Conservation (phyloP, 257 asterid species). For the Jasminum sambac region DNA sequence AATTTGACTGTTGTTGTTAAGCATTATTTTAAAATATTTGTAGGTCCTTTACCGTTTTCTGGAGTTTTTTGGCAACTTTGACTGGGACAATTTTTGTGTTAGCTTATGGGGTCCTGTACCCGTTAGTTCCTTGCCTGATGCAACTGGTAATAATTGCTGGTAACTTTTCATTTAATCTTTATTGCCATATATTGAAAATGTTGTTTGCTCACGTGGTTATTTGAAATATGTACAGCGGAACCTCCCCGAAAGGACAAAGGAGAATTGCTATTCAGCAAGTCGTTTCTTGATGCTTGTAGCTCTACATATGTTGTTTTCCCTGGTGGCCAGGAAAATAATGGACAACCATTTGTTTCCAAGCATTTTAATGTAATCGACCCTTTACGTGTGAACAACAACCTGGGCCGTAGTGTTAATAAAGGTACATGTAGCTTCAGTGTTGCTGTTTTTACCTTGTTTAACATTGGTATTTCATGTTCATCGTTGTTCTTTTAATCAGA, state of each 20-base stretch:
- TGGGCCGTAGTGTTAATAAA: constrained; percentile 99
- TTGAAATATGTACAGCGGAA: constrained; percentile 51
- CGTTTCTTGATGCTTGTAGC: constrained; percentile 92
- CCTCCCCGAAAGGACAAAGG: constrained; percentile 89
- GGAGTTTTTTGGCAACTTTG: constrained; percentile 92
- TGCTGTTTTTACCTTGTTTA: constrained; percentile 4
- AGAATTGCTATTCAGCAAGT: constrained; percentile 85
- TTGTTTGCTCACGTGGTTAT: not conserved
- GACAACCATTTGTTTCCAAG: constrained; percentile 82
- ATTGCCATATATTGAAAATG: constrained; percentile 2
- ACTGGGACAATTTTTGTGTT: constrained; percentile 91
- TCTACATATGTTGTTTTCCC: constrained; percentile 89
- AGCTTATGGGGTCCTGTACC: constrained; percentile 98
- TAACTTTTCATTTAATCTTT: not conserved
- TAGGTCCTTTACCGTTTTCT: constrained; percentile 90
- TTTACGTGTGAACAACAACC: constrained; percentile 93
- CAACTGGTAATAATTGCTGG: constrained; percentile 55
- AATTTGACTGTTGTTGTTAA: not conserved
- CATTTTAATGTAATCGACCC: constrained; percentile 98
- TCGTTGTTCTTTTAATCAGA: not conserved
- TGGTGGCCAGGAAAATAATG: constrained; percentile 79
- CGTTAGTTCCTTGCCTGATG: constrained; percentile 75
- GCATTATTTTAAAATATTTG: not conserved
- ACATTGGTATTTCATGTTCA: not conserved
- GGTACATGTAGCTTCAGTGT: constrained; percentile 46